Conservation (phyloP, 208 protist species). For the Wallacemonas sp. region DNA sequence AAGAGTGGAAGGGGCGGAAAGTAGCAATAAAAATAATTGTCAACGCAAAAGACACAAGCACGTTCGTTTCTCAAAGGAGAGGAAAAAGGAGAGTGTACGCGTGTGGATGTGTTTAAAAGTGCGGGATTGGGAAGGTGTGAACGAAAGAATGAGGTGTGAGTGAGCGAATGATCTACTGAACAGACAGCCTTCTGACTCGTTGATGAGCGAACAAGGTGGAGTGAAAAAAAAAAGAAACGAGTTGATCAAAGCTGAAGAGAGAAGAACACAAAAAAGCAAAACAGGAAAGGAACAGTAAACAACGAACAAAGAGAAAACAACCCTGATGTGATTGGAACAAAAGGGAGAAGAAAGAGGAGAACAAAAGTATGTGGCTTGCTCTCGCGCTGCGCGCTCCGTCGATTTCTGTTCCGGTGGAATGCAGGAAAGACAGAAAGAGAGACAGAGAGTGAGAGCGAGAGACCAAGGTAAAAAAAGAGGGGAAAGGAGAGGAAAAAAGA, state of each 20-base stretch:
- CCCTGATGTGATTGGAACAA: neutral
- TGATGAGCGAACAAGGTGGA: neutral
- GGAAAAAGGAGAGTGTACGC: no score
- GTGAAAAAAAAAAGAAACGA: conserved; percentile 19
- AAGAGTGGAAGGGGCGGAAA: no score
- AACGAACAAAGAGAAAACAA: conserved; percentile 17
- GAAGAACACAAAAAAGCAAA: neutral
- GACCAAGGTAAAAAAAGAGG: neutral
- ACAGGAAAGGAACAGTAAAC: neutral
- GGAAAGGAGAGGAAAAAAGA: neutral
- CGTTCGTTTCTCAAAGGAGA: no score
- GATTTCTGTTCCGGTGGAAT: neutral
- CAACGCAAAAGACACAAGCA: no score
- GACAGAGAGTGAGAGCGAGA: neutral
- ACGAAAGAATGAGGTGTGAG: no score
- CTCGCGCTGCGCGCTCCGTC: no score
- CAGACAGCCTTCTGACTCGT: neutral
- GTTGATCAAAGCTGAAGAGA: conserved; percentile 2
- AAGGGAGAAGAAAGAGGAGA: neutral
- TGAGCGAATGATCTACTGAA: no score
- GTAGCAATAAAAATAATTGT: no score
- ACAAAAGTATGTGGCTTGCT: neutral
- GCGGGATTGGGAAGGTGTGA: no score
- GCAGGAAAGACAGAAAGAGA: conserved; percentile 6
- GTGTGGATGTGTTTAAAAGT: no score